phyloP scores from a whole-genome alignment of 495 filamentous ascomycete species.

The Cercophora newfieldiana region DNA sequence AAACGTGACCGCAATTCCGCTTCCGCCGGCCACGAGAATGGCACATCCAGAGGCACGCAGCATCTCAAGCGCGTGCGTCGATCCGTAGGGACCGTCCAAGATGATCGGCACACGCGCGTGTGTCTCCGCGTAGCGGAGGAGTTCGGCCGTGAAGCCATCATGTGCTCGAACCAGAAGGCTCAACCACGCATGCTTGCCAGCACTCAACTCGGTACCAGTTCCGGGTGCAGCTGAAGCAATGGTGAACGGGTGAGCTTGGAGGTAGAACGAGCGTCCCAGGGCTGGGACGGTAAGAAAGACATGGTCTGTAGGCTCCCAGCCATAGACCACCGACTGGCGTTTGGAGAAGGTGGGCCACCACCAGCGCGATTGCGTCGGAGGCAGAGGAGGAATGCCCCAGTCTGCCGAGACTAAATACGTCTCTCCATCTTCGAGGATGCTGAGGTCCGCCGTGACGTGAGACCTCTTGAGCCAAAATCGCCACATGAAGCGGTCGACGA shows the following conservation, averaged over 20 bases:
- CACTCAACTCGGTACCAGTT: slow-evolving; percentile 28
- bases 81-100: slow-evolving; percentile 62
- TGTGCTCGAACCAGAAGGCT: slow-evolving; percentile 56
- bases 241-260: slow-evolving; percentile 62
- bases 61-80: slow-evolving; percentile 34
- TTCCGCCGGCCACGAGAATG: slow-evolving; percentile 62
- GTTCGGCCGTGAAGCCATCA: slow-evolving; percentile 56
- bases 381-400: slow-evolving; percentile 36
- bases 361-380: not conserved
- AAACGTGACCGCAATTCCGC: slow-evolving; percentile 61
- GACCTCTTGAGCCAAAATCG: slow-evolving; percentile 48
- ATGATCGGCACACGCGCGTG: slow-evolving; percentile 40
- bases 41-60: slow-evolving; percentile 42
- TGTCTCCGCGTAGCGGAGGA: slow-evolving; percentile 49
- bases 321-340: slow-evolving; percentile 42
- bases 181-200: slow-evolving; percentile 42
- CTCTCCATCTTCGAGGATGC: slow-evolving; percentile 39
- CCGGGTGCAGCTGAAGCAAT: slow-evolving; percentile 52
- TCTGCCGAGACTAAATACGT: slow-evolving; percentile 50
- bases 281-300: slow-evolving; percentile 58
- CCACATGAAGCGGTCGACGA: slow-evolving; percentile 60
- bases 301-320: slow-evolving; percentile 60
- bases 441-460: slow-evolving; percentile 45
- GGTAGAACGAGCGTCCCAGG: slow-evolving; percentile 37
- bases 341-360: slow-evolving; percentile 19